phyloP scores from a whole-genome alignment of 75 land plant genomes.

The Cunninghamia lanceolata region DNA sequence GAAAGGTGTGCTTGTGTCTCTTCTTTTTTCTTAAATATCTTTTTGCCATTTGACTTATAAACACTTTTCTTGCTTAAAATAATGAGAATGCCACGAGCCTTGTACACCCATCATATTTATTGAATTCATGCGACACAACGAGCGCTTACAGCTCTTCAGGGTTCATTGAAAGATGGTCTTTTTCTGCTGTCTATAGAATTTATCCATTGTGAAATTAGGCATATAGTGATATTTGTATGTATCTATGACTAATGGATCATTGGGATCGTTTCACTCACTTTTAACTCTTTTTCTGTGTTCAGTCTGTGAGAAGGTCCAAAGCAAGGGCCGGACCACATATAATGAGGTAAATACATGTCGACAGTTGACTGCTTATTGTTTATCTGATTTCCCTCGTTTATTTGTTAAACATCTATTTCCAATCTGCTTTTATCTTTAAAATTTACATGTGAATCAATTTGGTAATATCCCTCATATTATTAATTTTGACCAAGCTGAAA shows the following conservation, averaged over 20 bases:
- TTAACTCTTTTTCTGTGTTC: conserved; percentile 10
- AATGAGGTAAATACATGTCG: conserved; percentile 32
- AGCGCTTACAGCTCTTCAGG: not conserved
- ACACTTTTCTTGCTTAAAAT: not conserved
- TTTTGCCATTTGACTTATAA: not conserved
- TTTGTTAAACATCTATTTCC: not conserved
- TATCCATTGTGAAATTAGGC: not conserved
- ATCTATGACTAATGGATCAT: not conserved
- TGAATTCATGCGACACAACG: not conserved
- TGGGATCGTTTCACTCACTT: not conserved
- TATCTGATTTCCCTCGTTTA: not conserved
- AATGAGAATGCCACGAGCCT: not conserved
- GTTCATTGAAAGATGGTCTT: not conserved
- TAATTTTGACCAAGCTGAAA: not conserved
- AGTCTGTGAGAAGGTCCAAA: conserved; percentile 60
- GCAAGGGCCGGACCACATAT: conserved; percentile 54
- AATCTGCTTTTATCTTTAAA: not conserved
- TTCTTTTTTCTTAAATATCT: not conserved
- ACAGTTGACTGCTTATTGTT: not conserved
- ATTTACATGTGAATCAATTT: not conserved
- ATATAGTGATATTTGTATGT: not conserved
- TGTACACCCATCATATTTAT: not conserved
- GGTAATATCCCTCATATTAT: not conserved
- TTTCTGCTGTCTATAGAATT: not conserved
- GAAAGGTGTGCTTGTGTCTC: conserved; percentile 17